Conservation (phyloP, 2,329 filamentous ascomycete genomes). For the Cladosporium sp. region DNA sequence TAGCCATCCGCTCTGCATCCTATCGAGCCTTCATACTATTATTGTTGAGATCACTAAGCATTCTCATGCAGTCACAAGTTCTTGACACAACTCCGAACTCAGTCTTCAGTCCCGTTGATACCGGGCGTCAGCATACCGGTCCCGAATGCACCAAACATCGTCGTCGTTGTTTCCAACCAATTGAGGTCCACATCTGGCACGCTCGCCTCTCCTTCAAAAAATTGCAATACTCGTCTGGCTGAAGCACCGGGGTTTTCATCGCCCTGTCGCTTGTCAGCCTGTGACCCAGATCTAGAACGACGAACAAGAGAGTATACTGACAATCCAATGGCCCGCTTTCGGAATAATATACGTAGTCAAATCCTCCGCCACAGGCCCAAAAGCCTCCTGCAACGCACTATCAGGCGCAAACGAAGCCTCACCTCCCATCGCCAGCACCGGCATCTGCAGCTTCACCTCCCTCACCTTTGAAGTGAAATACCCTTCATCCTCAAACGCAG, state of each 20-base stretch:
- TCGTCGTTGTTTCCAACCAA: constrained; percentile 19
- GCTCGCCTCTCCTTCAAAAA: constrained; percentile 18
- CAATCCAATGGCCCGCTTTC: constrained; percentile 38
- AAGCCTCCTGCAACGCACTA: constrained; percentile 17
- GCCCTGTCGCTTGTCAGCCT: constrained; percentile 14
- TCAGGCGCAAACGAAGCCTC: constrained; percentile 32
- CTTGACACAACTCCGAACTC: too few species aligned
- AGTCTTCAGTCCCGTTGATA: not conserved
- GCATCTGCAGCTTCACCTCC: constrained; percentile 24
- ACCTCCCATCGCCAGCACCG: constrained; percentile 33
- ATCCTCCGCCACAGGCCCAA: constrained; percentile 21
- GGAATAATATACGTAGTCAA: constrained; percentile 32
- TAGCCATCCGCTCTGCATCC: too few species aligned
- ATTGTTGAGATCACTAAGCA: too few species aligned
- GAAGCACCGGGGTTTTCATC: constrained; percentile 25
- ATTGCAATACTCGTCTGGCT: constrained; percentile 18
- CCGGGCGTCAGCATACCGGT: not conserved
- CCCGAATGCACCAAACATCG: constrained; percentile 11
- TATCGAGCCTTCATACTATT: too few species aligned
- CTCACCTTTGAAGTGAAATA: constrained; percentile 36
- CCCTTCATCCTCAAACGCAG: constrained; percentile 31
- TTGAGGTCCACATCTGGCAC: constrained; percentile 18
- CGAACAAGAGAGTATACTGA: not conserved
- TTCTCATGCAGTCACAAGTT: too few species aligned
- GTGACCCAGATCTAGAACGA: too few species aligned